phyloP scores from a whole-genome alignment of 352 stramenopile species.

The Phytophthora brassicae region DNA sequence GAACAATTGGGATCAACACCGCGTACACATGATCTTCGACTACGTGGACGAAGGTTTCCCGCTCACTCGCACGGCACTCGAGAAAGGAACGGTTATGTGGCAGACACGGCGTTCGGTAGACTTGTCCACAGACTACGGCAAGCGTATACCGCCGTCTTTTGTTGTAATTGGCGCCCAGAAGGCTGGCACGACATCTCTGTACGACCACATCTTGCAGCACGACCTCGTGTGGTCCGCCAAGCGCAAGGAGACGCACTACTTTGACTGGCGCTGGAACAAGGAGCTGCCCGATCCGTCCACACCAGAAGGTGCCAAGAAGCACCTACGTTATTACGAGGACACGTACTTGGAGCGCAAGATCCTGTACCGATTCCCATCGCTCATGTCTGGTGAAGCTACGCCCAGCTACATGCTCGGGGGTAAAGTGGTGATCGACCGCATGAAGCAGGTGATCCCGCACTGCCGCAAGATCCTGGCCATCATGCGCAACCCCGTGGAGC shows the following conservation, averaged over 20 bases:
- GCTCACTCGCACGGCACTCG: constrained; percentile 73
- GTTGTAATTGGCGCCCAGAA: constrained; percentile 97
- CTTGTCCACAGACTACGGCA: constrained; percentile 80
- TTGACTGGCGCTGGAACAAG: constrained; percentile 97
- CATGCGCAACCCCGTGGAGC: constrained; percentile 80
- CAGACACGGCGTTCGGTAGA: constrained; percentile 97
- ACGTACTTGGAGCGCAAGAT: constrained; percentile 86
- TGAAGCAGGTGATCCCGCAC: constrained; percentile 77
- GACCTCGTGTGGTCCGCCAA: constrained; percentile 91
- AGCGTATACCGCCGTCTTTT: constrained; percentile 88
- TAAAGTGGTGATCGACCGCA: constrained; percentile 65
- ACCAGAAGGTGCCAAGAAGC: constrained; percentile 53
- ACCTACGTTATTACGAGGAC: constrained; percentile 70
- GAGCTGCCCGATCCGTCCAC: constrained; percentile 55
- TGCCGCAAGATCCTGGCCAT: constrained; percentile 85
- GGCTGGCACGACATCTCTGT: constrained; percentile 95
- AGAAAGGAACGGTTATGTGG: constrained; percentile 89
- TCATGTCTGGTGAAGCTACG: constrained; percentile 93
- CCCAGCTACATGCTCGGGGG: constrained; percentile 91
- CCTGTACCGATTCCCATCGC: constrained; percentile 84
- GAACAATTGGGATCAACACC: constrained; percentile 90
- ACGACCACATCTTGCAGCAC: constrained; percentile 98
- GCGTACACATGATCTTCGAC: constrained; percentile 98
- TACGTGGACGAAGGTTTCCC: constrained; percentile 91
- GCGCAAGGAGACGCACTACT: constrained; percentile 97